phyloP scores from a whole-genome alignment of 108 stramenopile species.

The Aureococcus anophagefferens region DNA sequence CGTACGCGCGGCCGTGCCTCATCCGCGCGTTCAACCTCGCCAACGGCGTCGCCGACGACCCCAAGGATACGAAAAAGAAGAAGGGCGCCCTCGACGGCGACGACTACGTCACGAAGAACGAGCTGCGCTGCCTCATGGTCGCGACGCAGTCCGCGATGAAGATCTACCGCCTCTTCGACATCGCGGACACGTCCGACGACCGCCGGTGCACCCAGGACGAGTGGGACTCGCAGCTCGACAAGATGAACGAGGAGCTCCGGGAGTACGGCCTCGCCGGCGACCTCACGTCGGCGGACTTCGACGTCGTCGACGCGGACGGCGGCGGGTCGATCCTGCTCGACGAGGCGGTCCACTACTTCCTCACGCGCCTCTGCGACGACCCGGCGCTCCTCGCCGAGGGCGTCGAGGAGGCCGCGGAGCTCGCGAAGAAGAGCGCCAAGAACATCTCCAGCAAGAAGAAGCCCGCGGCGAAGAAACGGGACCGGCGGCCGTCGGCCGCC shows the following conservation, averaged over 20 bases:
- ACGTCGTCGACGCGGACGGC: background rate
- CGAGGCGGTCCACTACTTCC: background rate
- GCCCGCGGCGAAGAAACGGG: no score
- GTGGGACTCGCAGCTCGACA: background rate
- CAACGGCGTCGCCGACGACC: background rate
- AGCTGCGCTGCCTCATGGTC: background rate
- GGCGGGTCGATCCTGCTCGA: background rate
- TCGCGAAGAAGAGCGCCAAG: no score
- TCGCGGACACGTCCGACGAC: background rate
- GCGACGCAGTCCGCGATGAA: background rate
- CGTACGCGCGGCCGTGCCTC: background rate
- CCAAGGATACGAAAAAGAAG: no score
- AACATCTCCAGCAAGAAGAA: no score
- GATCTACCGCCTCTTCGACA: background rate
- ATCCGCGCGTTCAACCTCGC: background rate
- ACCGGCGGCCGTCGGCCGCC: no score
- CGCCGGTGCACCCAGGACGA: background rate
- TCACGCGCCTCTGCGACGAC: background rate
- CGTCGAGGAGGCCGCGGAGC: background rate
- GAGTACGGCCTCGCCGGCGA: background rate
- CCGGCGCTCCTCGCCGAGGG: background rate
- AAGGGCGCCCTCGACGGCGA: background rate
- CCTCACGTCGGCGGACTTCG: background rate
- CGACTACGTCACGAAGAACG: background rate
- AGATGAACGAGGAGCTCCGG: background rate